phyloP scores from a whole-genome alignment of 176 grass and related monocot genomes.

The Pontederia paniculata region DNA sequence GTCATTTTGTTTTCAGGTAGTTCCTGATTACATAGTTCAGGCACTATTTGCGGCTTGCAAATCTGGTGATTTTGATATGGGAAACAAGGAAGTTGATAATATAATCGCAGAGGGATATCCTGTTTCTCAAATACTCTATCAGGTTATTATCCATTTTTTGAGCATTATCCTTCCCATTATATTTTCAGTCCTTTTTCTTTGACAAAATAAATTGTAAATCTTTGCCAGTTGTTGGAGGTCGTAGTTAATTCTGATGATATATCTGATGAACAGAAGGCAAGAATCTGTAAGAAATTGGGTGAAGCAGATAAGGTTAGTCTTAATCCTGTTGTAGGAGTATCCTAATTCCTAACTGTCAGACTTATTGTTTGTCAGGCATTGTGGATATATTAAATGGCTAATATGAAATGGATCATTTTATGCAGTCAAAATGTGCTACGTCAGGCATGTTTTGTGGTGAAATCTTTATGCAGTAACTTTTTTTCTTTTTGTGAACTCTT shows the following conservation, averaged over 20 bases:
- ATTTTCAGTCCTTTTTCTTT: slow-evolving; percentile 12
- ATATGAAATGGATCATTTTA: too few relatives aligned
- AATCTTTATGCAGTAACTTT: slow-evolving; percentile 4
- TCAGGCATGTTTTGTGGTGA: too few relatives aligned
- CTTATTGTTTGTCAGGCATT: too few relatives aligned
- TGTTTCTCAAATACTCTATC: slow-evolving; percentile 77
- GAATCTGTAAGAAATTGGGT: slow-evolving; percentile 89
- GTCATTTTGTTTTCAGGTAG: slow-evolving; percentile 34
- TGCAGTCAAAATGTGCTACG: too few relatives aligned
- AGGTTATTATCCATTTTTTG: slow-evolving; percentile 30
- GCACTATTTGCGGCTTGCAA: slow-evolving; percentile 64
- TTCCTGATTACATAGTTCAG: slow-evolving; percentile 68
- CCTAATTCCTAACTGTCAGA: not conserved
- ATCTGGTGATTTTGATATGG: slow-evolving; percentile 83
- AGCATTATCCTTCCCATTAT: slow-evolving; percentile 7
- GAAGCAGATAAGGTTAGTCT: slow-evolving; percentile 86
- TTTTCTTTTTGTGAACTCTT: slow-evolving; percentile 13
- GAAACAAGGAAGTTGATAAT: slow-evolving; percentile 83
- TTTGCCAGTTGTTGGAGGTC: slow-evolving; percentile 70
- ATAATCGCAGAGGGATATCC: slow-evolving; percentile 96
- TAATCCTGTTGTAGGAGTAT: slow-evolving; percentile 4
- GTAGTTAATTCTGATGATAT: slow-evolving; percentile 57
- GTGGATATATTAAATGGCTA: too few relatives aligned
- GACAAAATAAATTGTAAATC: slow-evolving; percentile 16
- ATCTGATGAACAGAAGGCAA: slow-evolving; percentile 84